These are phyloP conservation scores for Taphrina flavorubra DNA, from an alignment of 1,139 yeast species.

Conservation along the genomic window DNA sequence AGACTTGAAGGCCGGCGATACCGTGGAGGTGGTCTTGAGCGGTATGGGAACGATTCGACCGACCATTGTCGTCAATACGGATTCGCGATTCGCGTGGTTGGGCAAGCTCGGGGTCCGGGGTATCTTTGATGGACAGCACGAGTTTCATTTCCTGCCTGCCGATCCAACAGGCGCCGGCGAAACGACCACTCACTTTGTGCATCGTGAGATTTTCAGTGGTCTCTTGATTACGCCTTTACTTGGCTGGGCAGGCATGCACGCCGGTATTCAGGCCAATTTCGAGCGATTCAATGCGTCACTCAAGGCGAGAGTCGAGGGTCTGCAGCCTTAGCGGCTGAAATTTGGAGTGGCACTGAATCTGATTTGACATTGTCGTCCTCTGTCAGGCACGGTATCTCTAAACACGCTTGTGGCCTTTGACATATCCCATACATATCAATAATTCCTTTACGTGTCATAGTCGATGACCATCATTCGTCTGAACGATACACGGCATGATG, in stretches of 20 bases:
- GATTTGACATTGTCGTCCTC: too few species aligned
- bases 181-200: not conserved
- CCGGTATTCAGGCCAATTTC: not conserved
- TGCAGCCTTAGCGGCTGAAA: not conserved
- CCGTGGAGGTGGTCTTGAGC: not conserved
- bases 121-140: constrained; percentile 8
- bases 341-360: too few species aligned
- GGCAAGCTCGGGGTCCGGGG: not conserved
- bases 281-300: not conserved
- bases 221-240: not conserved
- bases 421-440: too few species aligned
- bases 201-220: not conserved
- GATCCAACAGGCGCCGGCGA: not conserved
- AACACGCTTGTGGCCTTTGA: too few species aligned
- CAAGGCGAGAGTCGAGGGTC: constrained; percentile 1
- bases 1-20: not conserved
- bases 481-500: too few species aligned
- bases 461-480: too few species aligned
- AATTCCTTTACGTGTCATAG: too few species aligned
- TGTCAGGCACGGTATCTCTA: too few species aligned
- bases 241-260: not conserved
- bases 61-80: not conserved
- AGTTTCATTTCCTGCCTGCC: not conserved
- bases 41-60: not conserved
- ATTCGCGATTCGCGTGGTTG: not conserved